Evolutionary conservation across 805 yeast genomes (phyloP).

Genomic region (Nakazawaea laoshanensis): DNA sequence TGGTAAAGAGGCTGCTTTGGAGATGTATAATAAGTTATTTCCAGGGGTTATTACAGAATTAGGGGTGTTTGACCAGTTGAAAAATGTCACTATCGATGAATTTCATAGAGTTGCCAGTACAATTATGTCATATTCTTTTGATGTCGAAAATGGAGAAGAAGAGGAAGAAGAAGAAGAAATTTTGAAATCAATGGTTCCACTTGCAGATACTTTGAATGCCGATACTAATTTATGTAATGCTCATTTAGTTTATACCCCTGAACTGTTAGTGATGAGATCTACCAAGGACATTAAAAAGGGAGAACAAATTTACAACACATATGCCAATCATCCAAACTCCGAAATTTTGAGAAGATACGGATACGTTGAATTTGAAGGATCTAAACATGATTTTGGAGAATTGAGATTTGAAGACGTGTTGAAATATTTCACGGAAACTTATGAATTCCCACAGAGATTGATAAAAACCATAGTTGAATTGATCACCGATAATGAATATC

Average conservation of each 20-base stretch:
- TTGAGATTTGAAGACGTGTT: constrained; percentile 37
- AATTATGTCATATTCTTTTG: constrained; percentile 88
- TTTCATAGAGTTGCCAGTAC: constrained; percentile 71
- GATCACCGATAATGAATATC: constrained; percentile 23
- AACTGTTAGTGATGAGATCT: constrained; percentile 61
- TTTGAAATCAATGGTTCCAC: constrained; percentile 82
- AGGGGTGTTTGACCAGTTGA: constrained; percentile 23
- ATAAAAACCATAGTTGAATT: constrained; percentile 30
- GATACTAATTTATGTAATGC: constrained; percentile 77
- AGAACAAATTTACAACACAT: constrained; percentile 78
- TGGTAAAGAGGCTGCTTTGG: constrained; percentile 61
- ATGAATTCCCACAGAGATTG: constrained; percentile 16
- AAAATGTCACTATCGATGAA: constrained; percentile 36
- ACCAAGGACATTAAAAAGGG: constrained; percentile 50
- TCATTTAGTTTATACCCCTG: constrained; percentile 42
- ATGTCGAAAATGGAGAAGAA: constrained; percentile 40
- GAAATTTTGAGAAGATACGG: constrained; percentile 89
- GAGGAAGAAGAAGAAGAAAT: constrained; percentile 21
- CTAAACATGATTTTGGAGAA: constrained; percentile 78
- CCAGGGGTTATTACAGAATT: constrained; percentile 30
- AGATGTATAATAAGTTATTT: constrained; percentile 41
- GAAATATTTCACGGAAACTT: constrained; percentile 23
- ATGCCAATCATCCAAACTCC: constrained; percentile 87
- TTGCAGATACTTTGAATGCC: constrained; percentile 87
- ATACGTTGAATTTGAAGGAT: constrained; percentile 67